Percentiles rank a stretch among this genome's conserved stretches.
phyloP scores from a whole-genome alignment of 164 flowering plant genomes.

The Magnolia changhungtana region DNA sequence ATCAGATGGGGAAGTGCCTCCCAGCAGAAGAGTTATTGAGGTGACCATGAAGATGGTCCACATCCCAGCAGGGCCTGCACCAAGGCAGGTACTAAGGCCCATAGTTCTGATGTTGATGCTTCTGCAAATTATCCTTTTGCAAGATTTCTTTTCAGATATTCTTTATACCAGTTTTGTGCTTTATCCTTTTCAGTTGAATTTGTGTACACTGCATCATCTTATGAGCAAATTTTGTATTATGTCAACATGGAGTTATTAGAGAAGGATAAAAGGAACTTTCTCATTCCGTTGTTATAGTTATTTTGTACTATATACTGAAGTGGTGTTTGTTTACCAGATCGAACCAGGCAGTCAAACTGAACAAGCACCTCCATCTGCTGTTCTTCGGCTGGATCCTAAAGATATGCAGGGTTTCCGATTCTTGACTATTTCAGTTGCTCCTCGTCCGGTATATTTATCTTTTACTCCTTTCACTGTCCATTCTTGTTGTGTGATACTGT shows the following conservation, averaged over 20 bases:
- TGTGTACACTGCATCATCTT: not conserved
- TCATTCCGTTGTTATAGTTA: not conserved
- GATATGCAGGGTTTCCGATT: slow-evolving; percentile 87
- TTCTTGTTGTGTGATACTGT: not conserved
- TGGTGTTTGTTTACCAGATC: slow-evolving; percentile 41
- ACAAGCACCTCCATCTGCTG: slow-evolving; percentile 92
- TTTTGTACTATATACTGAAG: not conserved
- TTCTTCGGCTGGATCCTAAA: slow-evolving; percentile 60
- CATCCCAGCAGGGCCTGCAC: slow-evolving; percentile 93
- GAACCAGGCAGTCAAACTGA: slow-evolving; percentile 99
- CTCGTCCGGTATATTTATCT: slow-evolving; percentile 67
- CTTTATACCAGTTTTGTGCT: not conserved
- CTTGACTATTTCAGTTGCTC: slow-evolving; percentile 93
- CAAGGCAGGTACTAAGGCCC: slow-evolving; percentile 72
- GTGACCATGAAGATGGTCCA: slow-evolving; percentile 86
- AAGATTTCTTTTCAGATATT: slow-evolving; percentile 3
- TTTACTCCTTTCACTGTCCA: slow-evolving; percentile 1
- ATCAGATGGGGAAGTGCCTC: slow-evolving; percentile 31
- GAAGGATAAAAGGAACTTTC: not conserved
- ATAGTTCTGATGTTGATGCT: slow-evolving; percentile 7
- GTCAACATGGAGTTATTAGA: not conserved
- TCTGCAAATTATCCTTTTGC: not conserved
- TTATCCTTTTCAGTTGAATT: not conserved
- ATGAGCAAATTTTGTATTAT: not conserved
- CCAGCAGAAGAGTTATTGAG: slow-evolving; percentile 54